phyloP scores from a whole-genome alignment of 75 land plant genomes.

The Pinus albicaulis region DNA sequence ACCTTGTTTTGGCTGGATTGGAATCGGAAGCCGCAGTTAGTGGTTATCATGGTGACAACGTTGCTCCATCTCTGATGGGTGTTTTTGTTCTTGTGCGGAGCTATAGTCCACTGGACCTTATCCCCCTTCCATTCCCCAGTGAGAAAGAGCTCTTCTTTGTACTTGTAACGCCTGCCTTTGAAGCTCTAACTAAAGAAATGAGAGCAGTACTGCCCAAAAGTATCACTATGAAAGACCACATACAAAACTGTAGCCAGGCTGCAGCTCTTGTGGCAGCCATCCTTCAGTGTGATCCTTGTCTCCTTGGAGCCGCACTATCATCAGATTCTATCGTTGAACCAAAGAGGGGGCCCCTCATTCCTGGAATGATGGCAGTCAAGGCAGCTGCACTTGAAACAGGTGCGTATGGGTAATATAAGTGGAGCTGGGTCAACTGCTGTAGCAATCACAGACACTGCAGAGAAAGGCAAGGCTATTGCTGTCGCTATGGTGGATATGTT shows the following conservation, averaged over 20 bases:
- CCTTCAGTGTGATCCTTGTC: conserved; percentile 50
- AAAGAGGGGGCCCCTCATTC: conserved; percentile 72
- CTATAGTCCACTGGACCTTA: conserved; percentile 74
- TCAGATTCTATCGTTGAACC: conserved; percentile 92
- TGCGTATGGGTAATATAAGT: conserved; percentile 95
- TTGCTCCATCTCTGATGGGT: conserved; percentile 85
- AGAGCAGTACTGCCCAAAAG: conserved; percentile 67
- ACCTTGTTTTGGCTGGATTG: conserved; percentile 86
- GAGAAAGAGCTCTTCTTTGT: conserved; percentile 74
- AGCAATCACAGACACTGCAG: conserved; percentile 66
- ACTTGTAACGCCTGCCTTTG: conserved; percentile 85
- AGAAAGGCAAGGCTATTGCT: conserved; percentile 68
- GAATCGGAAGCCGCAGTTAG: conserved; percentile 89
- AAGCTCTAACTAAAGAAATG: conserved; percentile 96
- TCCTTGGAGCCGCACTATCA: conserved; percentile 74
- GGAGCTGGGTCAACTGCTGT: conserved; percentile 98
- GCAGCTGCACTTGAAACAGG: conserved; percentile 68
- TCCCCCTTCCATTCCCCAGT: conserved; percentile 58
- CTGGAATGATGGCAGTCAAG: conserved; percentile 86
- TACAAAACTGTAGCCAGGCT: conserved; percentile 86
- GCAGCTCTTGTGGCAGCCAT: conserved; percentile 83
- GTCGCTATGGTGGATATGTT: conserved; percentile 82
- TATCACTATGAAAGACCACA: conserved; percentile 62
- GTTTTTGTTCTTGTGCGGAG: conserved; percentile 86
- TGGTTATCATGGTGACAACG: conserved; percentile 94